Base-by-base conservation (phyloP, 1,284 basidiomycete species). In the Sanguinoderma infundibulare region DNA sequence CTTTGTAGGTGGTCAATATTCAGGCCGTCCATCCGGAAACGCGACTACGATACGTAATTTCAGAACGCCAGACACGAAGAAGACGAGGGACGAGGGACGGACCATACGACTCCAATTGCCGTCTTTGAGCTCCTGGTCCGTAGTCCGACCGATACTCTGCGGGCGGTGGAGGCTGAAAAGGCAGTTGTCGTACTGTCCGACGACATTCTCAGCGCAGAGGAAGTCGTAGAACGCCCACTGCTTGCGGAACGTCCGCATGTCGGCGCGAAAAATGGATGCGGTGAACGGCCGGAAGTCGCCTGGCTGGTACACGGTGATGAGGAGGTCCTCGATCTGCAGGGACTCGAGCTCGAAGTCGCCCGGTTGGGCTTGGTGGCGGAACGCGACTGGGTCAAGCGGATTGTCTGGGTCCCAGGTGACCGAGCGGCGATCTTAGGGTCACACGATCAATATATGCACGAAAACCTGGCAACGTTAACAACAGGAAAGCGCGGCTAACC, bases 101-200 rank as follows among this genome's bases (percentile, higher is more conserved):
- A 95, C 95, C 94, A 98, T 96, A 58, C 94, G 86, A 40, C 89
- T 90, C 89, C 92, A 95, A 62, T 91, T 85, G 17, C 88, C 85
- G 69, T 94, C 92, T 71, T 88, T 87, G 50, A 91, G 77, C 65
- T 96, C 92, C 71, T 89, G 90, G 65, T 93, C 91, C 50, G 87
- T 94, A 5, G 94, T 96, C 64, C 94, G 83, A 5, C 96, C 94
- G 53, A 99, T 95, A 73, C 94, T 97, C 77, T 99, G 97, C 8
- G 97, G 97, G 73, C 92, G 94, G 75, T 99, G 97, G 65, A 99
- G 75, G 71, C 96, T 98, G 80, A 98, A 98, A 15, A 99, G 74
- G 71, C 98, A 99, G 70, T 98, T 98, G 74, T 99, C 97, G 67
- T 97, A 94, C 73, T 99, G 98, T 0, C 97, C 97, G 4, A 98